A percentile compares a stretch with the other conserved stretches of the same genome.
Evolutionary conservation across 73 alveolate genomes (phyloP).

Genomic region (Tetrahymena elliotti): DNA sequence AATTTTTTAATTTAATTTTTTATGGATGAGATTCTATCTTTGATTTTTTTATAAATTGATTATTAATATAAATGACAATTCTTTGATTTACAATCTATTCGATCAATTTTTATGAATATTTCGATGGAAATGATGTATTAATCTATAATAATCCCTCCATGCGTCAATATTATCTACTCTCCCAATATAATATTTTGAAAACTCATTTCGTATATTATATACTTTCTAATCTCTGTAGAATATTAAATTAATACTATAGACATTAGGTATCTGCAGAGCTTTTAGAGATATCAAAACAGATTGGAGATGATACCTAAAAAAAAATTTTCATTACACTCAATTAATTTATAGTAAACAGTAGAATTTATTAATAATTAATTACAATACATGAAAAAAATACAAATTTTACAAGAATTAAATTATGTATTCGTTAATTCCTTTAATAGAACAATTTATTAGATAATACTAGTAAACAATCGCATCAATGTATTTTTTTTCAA

Average conservation of each 20-base stretch:
- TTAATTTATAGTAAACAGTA: not conserved
- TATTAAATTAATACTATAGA: no score
- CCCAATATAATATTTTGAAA: no score
- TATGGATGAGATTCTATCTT: not conserved
- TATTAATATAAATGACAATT: no score
- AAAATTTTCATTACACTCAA: no score
- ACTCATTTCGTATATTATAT: not conserved
- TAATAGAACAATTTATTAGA: not conserved
- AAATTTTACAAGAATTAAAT: not conserved
- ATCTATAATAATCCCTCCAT: not conserved
- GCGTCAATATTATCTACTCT: not conserved
- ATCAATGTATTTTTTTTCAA: not conserved
- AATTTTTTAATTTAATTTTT: no score
- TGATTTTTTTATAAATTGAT: not conserved
- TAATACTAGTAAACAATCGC: not conserved
- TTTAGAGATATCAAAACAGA: no score
- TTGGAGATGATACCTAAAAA: no score
- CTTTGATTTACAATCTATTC: not conserved
- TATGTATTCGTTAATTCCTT: not conserved
- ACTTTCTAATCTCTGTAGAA: not conserved
- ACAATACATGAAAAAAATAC: no score
- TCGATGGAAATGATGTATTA: not conserved
- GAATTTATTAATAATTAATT: not conserved
- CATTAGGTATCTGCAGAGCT: not conserved
- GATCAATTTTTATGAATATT: not conserved